A percentile compares a stretch with the other conserved stretches of the same genome.
Conservation (phyloP, 371 early-diverging fungal species). For the Mortierella sp. region DNA sequence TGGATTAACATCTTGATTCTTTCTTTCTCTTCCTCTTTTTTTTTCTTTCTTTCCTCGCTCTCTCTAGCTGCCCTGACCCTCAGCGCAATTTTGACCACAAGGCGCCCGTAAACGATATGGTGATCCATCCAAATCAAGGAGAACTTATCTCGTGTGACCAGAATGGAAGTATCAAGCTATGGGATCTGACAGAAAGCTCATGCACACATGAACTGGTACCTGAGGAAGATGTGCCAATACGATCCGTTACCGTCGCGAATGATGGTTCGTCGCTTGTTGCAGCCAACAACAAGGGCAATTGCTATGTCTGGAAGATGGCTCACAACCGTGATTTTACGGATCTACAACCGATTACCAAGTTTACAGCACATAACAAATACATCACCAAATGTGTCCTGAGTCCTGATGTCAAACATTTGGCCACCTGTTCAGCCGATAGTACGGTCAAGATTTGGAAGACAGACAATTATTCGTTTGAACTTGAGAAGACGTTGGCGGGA, state of each 20-base stretch:
- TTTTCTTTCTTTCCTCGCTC: no score
- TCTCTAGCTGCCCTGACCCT: conserved; percentile 74
- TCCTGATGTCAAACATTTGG: conserved; percentile 84
- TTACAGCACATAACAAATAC: conserved; percentile 84
- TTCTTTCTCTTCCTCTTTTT: no score
- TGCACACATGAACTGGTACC: conserved; percentile 90
- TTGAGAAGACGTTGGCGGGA: conserved; percentile 81
- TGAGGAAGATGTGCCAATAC: conserved; percentile 88
- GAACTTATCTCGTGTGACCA: conserved; percentile 96
- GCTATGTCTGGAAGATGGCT: conserved; percentile 87
- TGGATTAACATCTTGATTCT: no score
- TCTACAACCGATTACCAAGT: conserved; percentile 76
- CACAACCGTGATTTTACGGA: conserved; percentile 67
- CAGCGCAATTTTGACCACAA: conserved; percentile 90
- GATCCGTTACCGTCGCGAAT: conserved; percentile 91
- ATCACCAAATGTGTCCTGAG: conserved; percentile 84
- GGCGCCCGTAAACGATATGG: conserved; percentile 92
- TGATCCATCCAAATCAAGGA: conserved; percentile 95
- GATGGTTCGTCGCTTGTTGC: conserved; percentile 92
- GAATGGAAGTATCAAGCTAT: conserved; percentile 90
- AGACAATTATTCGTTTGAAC: conserved; percentile 67
- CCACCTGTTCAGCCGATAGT: conserved; percentile 91
- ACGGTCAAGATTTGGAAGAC: conserved; percentile 81
- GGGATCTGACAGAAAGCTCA: conserved; percentile 91
- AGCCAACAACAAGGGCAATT: conserved; percentile 93